phyloP scores from a whole-genome alignment of 108 stramenopile genomes.

The Skeletonema grethae region DNA sequence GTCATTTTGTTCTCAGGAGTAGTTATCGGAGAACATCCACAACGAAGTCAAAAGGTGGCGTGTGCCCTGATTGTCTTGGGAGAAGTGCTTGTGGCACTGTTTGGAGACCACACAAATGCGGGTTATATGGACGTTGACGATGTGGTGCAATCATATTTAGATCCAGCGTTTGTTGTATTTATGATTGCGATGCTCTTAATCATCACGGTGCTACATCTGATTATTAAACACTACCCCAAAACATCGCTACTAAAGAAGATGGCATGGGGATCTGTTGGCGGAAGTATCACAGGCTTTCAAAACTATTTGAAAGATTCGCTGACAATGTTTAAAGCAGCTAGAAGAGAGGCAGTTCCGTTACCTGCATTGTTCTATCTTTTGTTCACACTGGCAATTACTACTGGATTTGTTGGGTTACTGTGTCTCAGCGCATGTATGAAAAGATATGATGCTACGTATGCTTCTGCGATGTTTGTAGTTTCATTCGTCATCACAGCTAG shows the following conservation, averaged over 20 bases:
- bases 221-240: constrained; percentile 23
- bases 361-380: constrained; percentile 36
- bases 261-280: constrained; percentile 54
- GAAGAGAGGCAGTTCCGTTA: constrained; percentile 13
- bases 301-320: constrained; percentile 82
- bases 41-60: constrained; percentile 58
- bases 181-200: constrained; percentile 51
- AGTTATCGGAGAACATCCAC: constrained; percentile 62
- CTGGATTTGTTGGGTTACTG: constrained; percentile 68
- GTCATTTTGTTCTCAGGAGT: constrained; percentile 66
- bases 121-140: constrained; percentile 58
- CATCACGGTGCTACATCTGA: constrained; percentile 39
- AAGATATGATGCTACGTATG: constrained; percentile 84
- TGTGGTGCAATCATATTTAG: constrained; percentile 63
- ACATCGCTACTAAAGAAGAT: constrained; percentile 31
- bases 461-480: constrained; percentile 80
- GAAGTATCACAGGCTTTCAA: constrained; percentile 72
- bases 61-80: constrained; percentile 72
- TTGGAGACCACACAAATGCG: constrained; percentile 87
- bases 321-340: constrained; percentile 55
- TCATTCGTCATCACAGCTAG: constrained; percentile 74
- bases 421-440: constrained; percentile 79
- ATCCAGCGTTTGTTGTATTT: constrained; percentile 60
- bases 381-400: constrained; percentile 46
- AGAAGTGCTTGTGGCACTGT: constrained; percentile 75